Evolutionary conservation across 352 stramenopile species (phyloP).

Genomic region (Pythium myriotylum): DNA sequence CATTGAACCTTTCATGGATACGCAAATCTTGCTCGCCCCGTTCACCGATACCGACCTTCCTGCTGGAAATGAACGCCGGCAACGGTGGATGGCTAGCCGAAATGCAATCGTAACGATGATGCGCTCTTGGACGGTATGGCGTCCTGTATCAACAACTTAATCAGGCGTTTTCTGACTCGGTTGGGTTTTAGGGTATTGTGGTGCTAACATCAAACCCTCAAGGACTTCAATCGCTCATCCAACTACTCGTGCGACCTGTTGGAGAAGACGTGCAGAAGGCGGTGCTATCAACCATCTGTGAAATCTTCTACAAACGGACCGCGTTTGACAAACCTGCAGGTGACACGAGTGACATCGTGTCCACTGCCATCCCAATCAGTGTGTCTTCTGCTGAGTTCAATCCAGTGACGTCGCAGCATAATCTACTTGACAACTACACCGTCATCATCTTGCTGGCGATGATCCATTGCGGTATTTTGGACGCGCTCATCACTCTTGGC

Average conservation of each 20-base stretch:
- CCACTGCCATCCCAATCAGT: constrained; percentile 65
- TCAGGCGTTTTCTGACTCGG: background rate
- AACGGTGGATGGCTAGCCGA: constrained; percentile 89
- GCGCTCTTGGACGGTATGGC: constrained; percentile 81
- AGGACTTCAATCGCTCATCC: constrained; percentile 83
- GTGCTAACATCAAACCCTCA: constrained; percentile 88
- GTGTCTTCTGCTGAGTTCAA: constrained; percentile 70
- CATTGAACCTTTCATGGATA: constrained; percentile 88
- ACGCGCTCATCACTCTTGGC: constrained; percentile 83
- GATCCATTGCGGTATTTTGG: constrained; percentile 84
- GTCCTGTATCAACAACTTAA: too few relatives aligned
- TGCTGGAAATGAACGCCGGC: constrained; percentile 79
- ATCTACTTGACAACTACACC: constrained; percentile 89
- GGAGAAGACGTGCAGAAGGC: constrained; percentile 89
- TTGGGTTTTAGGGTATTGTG: constrained; percentile 61
- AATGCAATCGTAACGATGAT: constrained; percentile 91
- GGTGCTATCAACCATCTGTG: constrained; percentile 86
- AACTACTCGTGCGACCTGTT: constrained; percentile 85
- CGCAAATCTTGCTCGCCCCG: constrained; percentile 81
- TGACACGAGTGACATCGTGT: constrained; percentile 37
- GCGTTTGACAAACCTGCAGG: constrained; percentile 65
- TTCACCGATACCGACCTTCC: constrained; percentile 90
- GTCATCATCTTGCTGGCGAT: constrained; percentile 85
- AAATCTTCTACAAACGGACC: constrained; percentile 90
- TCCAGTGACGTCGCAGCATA: constrained; percentile 65